Evolutionary conservation across 1,284 basidiomycete genomes (phyloP), one percentile per base, ranked within the genome.

Genomic region (Phlebopus sp.): DNA sequence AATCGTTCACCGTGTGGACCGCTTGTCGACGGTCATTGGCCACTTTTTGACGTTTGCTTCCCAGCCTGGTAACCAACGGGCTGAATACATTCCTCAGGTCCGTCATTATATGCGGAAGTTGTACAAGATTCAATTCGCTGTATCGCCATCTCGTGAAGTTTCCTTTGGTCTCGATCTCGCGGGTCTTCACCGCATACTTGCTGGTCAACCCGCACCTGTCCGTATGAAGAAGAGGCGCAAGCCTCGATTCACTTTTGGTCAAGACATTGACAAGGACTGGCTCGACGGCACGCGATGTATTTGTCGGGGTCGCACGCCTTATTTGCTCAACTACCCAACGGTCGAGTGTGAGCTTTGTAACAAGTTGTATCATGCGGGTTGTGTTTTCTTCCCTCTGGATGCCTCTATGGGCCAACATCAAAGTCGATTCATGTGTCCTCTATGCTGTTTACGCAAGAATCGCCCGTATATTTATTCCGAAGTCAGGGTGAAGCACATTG

Each of bases 101-200:
- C 79, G 89, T 21, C 89, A 91, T 63, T 90, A 84, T 62, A 89
- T 91, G 86, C 82, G 88, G 56, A 91, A 90, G 68, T 68, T 91
- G 25, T 91, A 84, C 71, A 84, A 82, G 67, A 84, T 91, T 43
- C 86, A 90, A 62, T 90, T 91, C 60, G 82, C 84, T 6, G 84
- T 90, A 11, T 85, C 85, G 0, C 84, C 87, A 1, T 83, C 78
- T 51, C 81, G 81, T 0, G 86, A 90, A 43, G 76, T 87, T 1
- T 90, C 86, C 1, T 90, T 83, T 55, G 87, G 87, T 9, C 71
- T 90, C 18, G 87, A 90, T 59, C 76, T 90, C 13, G 86, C 87
- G 36, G 82, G 86, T 11, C 64, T 90, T 40, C 87, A 90, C 66
- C 83, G 88, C 11, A 82, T 89, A 47, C 75, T 90, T 18, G 87